Conservation (phyloP, 2,329 filamentous ascomycete species). For the Aspergillus glaucus region DNA sequence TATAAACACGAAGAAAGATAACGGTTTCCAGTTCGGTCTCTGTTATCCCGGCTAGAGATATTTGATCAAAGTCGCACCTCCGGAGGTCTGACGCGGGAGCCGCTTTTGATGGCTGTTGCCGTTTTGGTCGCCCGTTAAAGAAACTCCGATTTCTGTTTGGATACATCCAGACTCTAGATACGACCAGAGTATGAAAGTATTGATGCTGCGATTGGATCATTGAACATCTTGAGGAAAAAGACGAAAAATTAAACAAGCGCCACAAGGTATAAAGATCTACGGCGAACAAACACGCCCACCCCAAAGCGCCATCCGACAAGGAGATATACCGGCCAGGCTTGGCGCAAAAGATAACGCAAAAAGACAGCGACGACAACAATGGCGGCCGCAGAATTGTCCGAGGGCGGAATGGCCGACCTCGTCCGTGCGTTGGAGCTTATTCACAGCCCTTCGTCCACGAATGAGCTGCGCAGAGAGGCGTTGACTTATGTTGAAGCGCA, state of each 20-base stretch:
- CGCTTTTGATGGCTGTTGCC: slow-evolving; percentile 1
- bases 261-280: neutral
- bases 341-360: slow-evolving; percentile 2
- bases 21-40: too few relatives aligned
- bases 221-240: neutral
- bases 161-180: neutral
- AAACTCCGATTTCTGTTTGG: neutral
- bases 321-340: neutral
- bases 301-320: neutral
- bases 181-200: slow-evolving; percentile 5
- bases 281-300: neutral
- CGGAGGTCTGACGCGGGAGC: neutral
- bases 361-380: slow-evolving; percentile 14
- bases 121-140: slow-evolving; percentile 1
- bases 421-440: slow-evolving; percentile 81
- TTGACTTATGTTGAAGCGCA: slow-evolving; percentile 79
- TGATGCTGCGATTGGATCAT: slow-evolving; percentile 7
- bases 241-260: neutral
- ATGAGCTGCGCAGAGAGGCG: slow-evolving; percentile 74
- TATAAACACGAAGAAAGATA: too few relatives aligned
- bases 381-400: slow-evolving; percentile 30
- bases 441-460: slow-evolving; percentile 73
- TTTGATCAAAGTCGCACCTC: neutral
- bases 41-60: too few relatives aligned
- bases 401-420: slow-evolving; percentile 48